Base-by-base conservation (phyloP, 179 eudicot species). In the Beta corolliflora region DNA sequence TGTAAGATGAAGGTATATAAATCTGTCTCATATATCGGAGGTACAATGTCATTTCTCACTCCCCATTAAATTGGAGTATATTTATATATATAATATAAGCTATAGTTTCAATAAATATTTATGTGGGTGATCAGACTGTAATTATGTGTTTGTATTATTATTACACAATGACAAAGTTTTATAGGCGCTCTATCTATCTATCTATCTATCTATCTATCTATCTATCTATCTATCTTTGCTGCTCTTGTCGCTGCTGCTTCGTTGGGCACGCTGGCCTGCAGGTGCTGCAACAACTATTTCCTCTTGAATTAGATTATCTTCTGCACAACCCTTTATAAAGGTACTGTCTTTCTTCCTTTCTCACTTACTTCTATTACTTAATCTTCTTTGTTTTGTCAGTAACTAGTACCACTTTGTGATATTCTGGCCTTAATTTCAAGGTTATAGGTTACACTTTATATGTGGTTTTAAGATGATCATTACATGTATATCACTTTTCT, bases 191-290 rank as follows among this genome's bases (percentile, higher is more conserved):
- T n/a, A n/a, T n/a, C n/a, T n/a, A n/a, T n/a, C n/a, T n/a, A n/a
- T n/a, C n/a, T n/a, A n/a, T n/a, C n/a, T n/a, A n/a, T n/a, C n/a
- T n/a, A n/a, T n/a, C n/a, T n/a, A n/a, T n/a, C n/a, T n/a, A n/a
- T n/a, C n/a, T n/a, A n/a, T 25, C 58, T 13, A 36, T n/a, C 52
- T 65, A 4, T 46, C 7, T 48, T 5, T 48, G 52, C 52, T 61
- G 77, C 48, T 83, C 36, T 72, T 81, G 84, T 81, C 54, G 82
- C 85, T 75, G 89, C 66, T 31, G 9, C 85, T 86, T 56, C 23
- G 77, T 45, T 76, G 83, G 89, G 81, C 83, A 84, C 84, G n/a
- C n/a, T n/a, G n/a, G 79, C 75, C 81, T 31, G 82, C 89, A 86
- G 84, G 63, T 79, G 66, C 77, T 75, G 77, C 46, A 54, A 74